Evolutionary conservation across 2,329 filamentous ascomycete species (phyloP), one percentile per base, ranked within the genome.

Genomic region (Juglanconis juglandina): DNA sequence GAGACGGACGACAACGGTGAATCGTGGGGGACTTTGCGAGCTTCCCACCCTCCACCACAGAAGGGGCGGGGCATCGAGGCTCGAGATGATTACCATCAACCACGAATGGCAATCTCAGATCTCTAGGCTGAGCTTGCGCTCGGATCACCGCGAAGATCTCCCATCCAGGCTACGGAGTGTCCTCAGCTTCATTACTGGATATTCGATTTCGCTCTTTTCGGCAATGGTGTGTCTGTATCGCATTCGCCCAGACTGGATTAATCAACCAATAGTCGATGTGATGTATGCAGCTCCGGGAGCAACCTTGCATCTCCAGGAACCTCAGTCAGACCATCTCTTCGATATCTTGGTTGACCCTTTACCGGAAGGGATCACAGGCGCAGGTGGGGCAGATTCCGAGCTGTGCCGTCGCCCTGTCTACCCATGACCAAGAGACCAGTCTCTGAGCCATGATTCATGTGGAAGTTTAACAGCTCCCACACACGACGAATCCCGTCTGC

Each of bases 371-470:
- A 51, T 53, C 41, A 48, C 34, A 50, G 48, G 50, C 34, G 44
- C 58, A 57, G 46, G 46, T 56, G 59, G 59, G 54, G 50, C 58
- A 50, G 59, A 49, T 61, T 54, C 59, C 48, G 59, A 48, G 49
- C 47, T 61, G 50, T 56, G 59, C 57, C 59, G 59, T 47, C 42
- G 53, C 53, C 58, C 42, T 52, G 48, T 39, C 53, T 34, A 37
- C 46, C 51, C 41, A 56, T 53, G 52, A 53, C 39, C 49, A 49
- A 53, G 37, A 53, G 35, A 53, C 55, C 30, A 53, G 35, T 51
- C 48, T 34, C 17, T 17, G 35, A 30, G 39, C 24, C 51, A 59
- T 62, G 57, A 59, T 47, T 62, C 60, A 60, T 56, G 56, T 34
- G 17, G 17, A 33, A 56, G 44, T 37, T n/a, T 32, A 47, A 46